Base-by-base conservation (phyloP, 2,329 filamentous ascomycete species). In the Trichoderma cornu-damae region DNA sequence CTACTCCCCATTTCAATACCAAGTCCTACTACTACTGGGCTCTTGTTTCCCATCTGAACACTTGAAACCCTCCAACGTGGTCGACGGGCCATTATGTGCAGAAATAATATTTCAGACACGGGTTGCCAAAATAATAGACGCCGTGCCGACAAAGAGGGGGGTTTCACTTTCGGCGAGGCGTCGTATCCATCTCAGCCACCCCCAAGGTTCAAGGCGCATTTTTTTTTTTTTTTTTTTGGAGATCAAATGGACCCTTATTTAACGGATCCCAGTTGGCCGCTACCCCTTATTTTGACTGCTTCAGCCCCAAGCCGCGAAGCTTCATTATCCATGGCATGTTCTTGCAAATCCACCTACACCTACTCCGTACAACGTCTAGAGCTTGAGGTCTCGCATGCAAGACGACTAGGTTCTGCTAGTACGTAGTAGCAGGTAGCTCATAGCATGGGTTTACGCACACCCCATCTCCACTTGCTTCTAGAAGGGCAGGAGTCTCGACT, bases 111-210 rank as follows among this genome's bases (percentile, higher is more conserved):
- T n/a, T 26, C n/a, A 5, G 20, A 28, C 6, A 9, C 18, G 8
- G 12, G 49, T 3, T 11, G 37, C 49, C 16, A 32, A 30, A 12
- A 30, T n/a, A 42, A 9, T 22, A 42, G 9, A 22, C 49, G 37
- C 16, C 26, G 24, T 11, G 32, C n/a, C n/a, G n/a, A n/a, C n/a
- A n/a, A 24, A 9, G 49, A 16, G 37, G 34, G 34, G 49, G 49
- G 40, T 24, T 16, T 42, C 16, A 16, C n/a, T 52, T n/a, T 32
- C 12, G 34, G 16, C 14, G 38, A 52, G 26, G 49, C 49, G 49
- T 52, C 49, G 37, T 52, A 34, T 38, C 12, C 37, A 37, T 43
- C 49, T 52, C 49, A 52, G 49, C 49, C 49, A 52, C 49, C 16
- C n/a, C 18, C 30, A 16, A 22, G 28, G 18, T 14, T 18, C 8